phyloP scores from a whole-genome alignment of 2,329 filamentous ascomycete genomes.

The Graphilbum sp. region DNA sequence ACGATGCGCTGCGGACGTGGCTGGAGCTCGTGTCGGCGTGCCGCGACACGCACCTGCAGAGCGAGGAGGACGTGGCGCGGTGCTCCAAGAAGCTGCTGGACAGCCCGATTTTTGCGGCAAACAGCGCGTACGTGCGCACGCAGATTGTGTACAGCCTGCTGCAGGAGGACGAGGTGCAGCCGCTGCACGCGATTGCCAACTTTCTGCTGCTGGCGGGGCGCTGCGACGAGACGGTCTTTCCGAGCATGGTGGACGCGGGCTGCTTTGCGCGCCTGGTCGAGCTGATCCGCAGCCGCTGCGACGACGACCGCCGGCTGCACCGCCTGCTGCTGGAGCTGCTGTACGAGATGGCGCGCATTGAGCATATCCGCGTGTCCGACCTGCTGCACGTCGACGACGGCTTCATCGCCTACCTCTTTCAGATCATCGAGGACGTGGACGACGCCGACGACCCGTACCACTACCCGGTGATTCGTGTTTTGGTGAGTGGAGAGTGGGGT shows the following conservation, averaged over 20 bases:
- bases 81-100: slow-evolving; percentile 68
- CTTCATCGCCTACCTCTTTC: slow-evolving; percentile 71
- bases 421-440: slow-evolving; percentile 74
- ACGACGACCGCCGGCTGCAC: slow-evolving; percentile 57
- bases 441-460: slow-evolving; percentile 87
- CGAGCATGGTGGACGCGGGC: slow-evolving; percentile 73
- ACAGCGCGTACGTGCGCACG: slow-evolving; percentile 74
- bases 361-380: slow-evolving; percentile 62
- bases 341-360: slow-evolving; percentile 93
- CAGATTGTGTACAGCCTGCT: slow-evolving; percentile 87
- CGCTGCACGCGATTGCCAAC: slow-evolving; percentile 68
- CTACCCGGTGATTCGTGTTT: slow-evolving; percentile 81
- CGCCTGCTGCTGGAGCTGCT: slow-evolving; percentile 71
- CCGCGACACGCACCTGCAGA: slow-evolving; percentile 57
- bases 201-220: slow-evolving; percentile 80
- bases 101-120: slow-evolving; percentile 54
- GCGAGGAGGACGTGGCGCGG: slow-evolving; percentile 62
- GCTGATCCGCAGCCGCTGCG: slow-evolving; percentile 51
- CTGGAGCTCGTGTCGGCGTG: slow-evolving; percentile 61
- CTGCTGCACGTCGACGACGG: slow-evolving; percentile 60
- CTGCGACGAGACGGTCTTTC: slow-evolving; percentile 59
- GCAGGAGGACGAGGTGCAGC: slow-evolving; percentile 68
- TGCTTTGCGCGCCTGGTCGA: slow-evolving; percentile 74
- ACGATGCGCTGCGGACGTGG: slow-evolving; percentile 74
- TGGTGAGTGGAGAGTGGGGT: slow-evolving; percentile 39